Conservation (phyloP, 106 monocot genomes). For the Acorus gramineus region DNA sequence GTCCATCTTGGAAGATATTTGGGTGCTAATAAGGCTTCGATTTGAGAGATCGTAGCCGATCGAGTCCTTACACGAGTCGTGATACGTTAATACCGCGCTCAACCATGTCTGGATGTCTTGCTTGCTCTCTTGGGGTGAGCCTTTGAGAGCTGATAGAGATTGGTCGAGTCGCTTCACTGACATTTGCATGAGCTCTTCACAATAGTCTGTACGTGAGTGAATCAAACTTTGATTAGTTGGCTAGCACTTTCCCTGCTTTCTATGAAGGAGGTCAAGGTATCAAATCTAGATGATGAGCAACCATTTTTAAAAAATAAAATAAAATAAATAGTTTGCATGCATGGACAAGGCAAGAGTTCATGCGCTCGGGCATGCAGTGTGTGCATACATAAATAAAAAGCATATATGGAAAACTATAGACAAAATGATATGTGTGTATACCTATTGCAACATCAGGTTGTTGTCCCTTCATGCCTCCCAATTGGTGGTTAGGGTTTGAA, state of each 20-base stretch:
- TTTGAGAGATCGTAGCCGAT: not conserved
- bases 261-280: not conserved
- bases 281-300: not conserved
- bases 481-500: not conserved
- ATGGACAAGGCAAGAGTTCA: too few species aligned
- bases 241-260: not conserved
- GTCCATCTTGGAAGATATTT: conserved; percentile 7
- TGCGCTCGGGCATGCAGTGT: too few species aligned
- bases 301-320: too few species aligned
- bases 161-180: conserved; percentile 12
- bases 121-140: conserved; percentile 6
- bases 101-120: conserved; percentile 28
- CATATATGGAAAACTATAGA: too few species aligned
- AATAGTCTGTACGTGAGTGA: conserved; percentile 9
- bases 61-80: conserved; percentile 19
- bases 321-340: too few species aligned
- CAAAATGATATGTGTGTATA: too few species aligned
- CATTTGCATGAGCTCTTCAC: conserved; percentile 23
- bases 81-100: conserved; percentile 21
- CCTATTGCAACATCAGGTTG: conserved; percentile 5
- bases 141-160: conserved; percentile 11
- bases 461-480: not conserved
- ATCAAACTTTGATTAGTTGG: not conserved
- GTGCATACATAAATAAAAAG: too few species aligned
- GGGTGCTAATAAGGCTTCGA: not conserved